Evolutionary conservation across 75 land plant species (phyloP).

Genomic region (Chamaecyparis obtusa): DNA sequence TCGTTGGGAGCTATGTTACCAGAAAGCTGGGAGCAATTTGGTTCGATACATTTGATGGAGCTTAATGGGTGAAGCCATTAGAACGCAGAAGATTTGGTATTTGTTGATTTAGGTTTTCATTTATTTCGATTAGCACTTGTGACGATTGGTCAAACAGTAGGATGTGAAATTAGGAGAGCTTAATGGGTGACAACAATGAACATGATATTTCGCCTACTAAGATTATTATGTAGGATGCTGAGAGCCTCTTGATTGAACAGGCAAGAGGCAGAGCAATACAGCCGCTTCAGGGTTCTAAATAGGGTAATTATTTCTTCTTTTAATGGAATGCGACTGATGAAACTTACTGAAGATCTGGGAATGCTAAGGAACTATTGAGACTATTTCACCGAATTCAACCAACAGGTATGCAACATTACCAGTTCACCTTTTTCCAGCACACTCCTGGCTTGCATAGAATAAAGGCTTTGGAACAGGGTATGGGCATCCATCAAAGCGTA

Average conservation of each 20-base stretch:
- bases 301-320: not conserved
- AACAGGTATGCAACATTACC: too few species aligned
- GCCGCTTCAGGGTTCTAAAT: not conserved
- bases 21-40: too few species aligned
- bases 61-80: not conserved
- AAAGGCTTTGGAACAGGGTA: too few species aligned
- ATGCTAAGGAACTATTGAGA: too few species aligned
- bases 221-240: not conserved
- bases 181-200: not conserved
- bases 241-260: not conserved
- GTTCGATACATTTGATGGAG: not conserved
- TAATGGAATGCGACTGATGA: too few species aligned
- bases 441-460: too few species aligned
- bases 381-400: too few species aligned
- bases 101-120: too few species aligned
- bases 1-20: too few species aligned
- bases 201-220: not conserved
- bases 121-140: not conserved
- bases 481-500: too few species aligned
- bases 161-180: not conserved
- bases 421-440: too few species aligned
- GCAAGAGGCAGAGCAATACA: not conserved
- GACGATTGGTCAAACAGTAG: not conserved
- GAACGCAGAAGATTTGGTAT: not conserved
- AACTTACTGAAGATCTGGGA: too few species aligned